phyloP scores from a whole-genome alignment of 768 basidiomycete genomes.

The Agrocybe praecox region DNA sequence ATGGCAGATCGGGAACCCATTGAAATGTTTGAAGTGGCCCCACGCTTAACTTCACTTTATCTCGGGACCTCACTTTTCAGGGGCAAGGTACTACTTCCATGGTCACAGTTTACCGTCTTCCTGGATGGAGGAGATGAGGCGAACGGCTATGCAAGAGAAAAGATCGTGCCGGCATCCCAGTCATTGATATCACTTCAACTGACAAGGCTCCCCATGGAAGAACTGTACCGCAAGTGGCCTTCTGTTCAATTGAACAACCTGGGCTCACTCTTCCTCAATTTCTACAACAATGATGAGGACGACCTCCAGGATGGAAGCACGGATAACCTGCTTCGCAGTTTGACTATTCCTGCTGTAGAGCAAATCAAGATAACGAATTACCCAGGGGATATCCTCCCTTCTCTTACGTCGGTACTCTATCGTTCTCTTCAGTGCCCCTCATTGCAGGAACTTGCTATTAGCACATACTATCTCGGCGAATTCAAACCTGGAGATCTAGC shows the following conservation, averaged over 20 bases:
- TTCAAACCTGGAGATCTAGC: conserved; percentile 7
- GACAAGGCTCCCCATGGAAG: conserved; percentile 3
- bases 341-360: conserved; percentile 4
- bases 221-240: conserved; percentile 3
- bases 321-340: conserved; percentile 5
- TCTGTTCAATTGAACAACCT: background rate
- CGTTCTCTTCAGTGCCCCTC: conserved; percentile 1
- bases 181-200: background rate
- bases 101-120: conserved; percentile 7
- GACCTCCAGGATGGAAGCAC: background rate
- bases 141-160: background rate
- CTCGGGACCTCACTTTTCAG: background rate
- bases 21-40: conserved; percentile 11
- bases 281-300: background rate
- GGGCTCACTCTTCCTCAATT: conserved; percentile 1
- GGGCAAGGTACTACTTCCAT: conserved; percentile 5
- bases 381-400: conserved; percentile 7
- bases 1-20: background rate
- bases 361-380: conserved; percentile 11
- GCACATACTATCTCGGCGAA: conserved; percentile 2
- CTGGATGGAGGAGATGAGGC: background rate
- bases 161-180: background rate
- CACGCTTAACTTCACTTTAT: conserved; percentile 1
- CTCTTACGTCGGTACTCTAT: conserved; percentile 3
- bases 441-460: conserved; percentile 6